Percentiles rank a stretch among this genome's conserved stretches.
phyloP scores from a whole-genome alignment of 495 filamentous ascomycete genomes.

The Ascodesmis nigricans region DNA sequence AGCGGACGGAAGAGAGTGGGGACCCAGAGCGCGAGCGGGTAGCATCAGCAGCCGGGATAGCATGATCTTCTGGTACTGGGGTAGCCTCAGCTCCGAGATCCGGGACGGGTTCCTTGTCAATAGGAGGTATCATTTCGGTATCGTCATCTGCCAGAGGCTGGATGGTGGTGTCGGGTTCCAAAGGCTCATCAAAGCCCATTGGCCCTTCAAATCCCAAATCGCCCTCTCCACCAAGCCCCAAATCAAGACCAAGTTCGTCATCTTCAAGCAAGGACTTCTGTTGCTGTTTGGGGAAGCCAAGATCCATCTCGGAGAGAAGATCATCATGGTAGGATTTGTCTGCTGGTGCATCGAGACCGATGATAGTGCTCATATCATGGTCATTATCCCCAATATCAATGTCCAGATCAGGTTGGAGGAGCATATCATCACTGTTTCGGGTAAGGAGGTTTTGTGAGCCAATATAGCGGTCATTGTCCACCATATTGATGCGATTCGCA shows the following conservation, averaged over 20 bases:
- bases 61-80: slow-evolving; percentile 2
- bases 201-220: slow-evolving; percentile 40
- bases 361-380: too few relatives aligned
- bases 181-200: slow-evolving; percentile 30
- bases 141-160: slow-evolving; percentile 23
- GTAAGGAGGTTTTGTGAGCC: slow-evolving; percentile 27
- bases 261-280: too few relatives aligned
- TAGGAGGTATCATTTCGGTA: slow-evolving; percentile 25
- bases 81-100: slow-evolving; percentile 2
- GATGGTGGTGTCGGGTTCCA: slow-evolving; percentile 26
- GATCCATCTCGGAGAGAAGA: too few relatives aligned
- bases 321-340: too few relatives aligned
- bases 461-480: too few relatives aligned
- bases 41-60: slow-evolving; percentile 3
- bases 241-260: slow-evolving; percentile 29
- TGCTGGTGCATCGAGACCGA: too few relatives aligned
- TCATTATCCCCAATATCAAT: too few relatives aligned
- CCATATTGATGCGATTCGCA: too few relatives aligned
- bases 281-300: too few relatives aligned
- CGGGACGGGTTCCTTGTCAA: slow-evolving; percentile 1
- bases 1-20: slow-evolving; percentile 39
- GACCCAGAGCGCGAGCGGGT: slow-evolving; percentile 38
- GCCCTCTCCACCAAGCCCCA: slow-evolving; percentile 35
- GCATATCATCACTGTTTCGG: slow-evolving; percentile 34
- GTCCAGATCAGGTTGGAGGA: slow-evolving; percentile 41